These are phyloP conservation scores for Sapria himalayana DNA, from an alignment of 345 rosid species.

Conservation along the genomic window DNA sequence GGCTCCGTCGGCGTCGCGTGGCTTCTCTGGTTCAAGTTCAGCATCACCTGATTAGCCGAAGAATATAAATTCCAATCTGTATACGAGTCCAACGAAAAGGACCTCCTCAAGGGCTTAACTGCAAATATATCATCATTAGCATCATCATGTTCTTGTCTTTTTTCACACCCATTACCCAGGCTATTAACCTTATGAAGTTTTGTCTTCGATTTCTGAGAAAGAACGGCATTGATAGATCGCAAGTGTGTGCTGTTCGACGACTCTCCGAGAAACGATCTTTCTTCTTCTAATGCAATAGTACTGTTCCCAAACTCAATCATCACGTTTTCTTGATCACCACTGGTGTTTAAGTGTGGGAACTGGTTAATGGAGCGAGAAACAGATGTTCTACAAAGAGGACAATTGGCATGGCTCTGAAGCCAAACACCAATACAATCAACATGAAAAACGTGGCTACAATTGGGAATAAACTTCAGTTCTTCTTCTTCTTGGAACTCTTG, in stretches of 20 bases:
- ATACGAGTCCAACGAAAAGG: slow-evolving; percentile 78
- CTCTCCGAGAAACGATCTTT: slow-evolving; percentile 21
- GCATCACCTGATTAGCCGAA: too few relatives aligned
- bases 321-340: slow-evolving; percentile 44
- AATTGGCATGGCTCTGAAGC: slow-evolving; percentile 78
- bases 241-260: slow-evolving; percentile 8
- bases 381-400: slow-evolving; percentile 71
- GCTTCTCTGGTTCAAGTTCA: too few relatives aligned
- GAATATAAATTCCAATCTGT: slow-evolving; percentile 32
- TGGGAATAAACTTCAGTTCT: slow-evolving; percentile 49
- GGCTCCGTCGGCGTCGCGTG: too few relatives aligned
- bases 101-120: slow-evolving; percentile 59
- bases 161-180: slow-evolving; percentile 75
- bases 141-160: too few relatives aligned
- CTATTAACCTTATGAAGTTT: slow-evolving; percentile 32
- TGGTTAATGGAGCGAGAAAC: slow-evolving; percentile 25
- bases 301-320: slow-evolving; percentile 41
- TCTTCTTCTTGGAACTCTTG: slow-evolving; percentile 71
- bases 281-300: slow-evolving; percentile 17
- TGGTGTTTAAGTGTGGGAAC: slow-evolving; percentile 10
- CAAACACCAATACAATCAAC: slow-evolving; percentile 84
- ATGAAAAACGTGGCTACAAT: slow-evolving; percentile 65
- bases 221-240: slow-evolving; percentile 20
- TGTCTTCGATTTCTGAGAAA: slow-evolving; percentile 11
- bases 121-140: slow-evolving; percentile 31